Percentiles rank a stretch among this genome's conserved stretches.
These are phyloP conservation scores for Protostelium mycophagum DNA, from an alignment of 78 protist species.

Conservation along the genomic window DNA sequence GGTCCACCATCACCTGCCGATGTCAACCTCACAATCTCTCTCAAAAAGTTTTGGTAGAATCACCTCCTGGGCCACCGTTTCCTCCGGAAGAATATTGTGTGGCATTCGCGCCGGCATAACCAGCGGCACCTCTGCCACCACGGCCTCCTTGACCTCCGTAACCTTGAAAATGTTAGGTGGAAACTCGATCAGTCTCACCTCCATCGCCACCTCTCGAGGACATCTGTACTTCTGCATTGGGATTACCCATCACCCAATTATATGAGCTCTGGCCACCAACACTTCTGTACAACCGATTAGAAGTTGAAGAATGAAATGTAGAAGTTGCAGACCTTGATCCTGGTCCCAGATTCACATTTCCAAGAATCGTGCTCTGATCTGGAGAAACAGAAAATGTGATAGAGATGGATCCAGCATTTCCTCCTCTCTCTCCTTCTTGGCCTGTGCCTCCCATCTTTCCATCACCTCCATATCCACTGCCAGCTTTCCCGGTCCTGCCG, in stretches of 20 bases:
- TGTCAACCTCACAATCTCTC: no score
- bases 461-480: slow-evolving; percentile 15
- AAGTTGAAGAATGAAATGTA: not conserved
- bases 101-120: slow-evolving; percentile 29
- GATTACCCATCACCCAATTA: slow-evolving; percentile 8
- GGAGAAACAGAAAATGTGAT: slow-evolving; percentile 11
- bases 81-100: slow-evolving; percentile 27
- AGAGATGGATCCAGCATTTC: slow-evolving; percentile 16
- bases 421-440: slow-evolving; percentile 13
- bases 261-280: slow-evolving; percentile 9
- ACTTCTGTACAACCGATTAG: not conserved
- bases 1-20: slow-evolving; percentile 34
- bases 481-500: slow-evolving; percentile 17
- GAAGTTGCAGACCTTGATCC: not conserved
- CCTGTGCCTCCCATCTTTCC: slow-evolving; percentile 19
- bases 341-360: not conserved
- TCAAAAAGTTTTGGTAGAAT: no score
- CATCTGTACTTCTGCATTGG: slow-evolving; percentile 14
- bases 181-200: slow-evolving; percentile 28
- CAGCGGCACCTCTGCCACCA: slow-evolving; percentile 22
- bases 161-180: no score
- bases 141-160: slow-evolving; percentile 9
- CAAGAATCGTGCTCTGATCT: not conserved
- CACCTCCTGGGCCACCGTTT: slow-evolving; percentile 45
- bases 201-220: slow-evolving; percentile 49